Base-by-base conservation (phyloP, 2,329 filamentous ascomycete species). In the Cladosporium sp. region DNA sequence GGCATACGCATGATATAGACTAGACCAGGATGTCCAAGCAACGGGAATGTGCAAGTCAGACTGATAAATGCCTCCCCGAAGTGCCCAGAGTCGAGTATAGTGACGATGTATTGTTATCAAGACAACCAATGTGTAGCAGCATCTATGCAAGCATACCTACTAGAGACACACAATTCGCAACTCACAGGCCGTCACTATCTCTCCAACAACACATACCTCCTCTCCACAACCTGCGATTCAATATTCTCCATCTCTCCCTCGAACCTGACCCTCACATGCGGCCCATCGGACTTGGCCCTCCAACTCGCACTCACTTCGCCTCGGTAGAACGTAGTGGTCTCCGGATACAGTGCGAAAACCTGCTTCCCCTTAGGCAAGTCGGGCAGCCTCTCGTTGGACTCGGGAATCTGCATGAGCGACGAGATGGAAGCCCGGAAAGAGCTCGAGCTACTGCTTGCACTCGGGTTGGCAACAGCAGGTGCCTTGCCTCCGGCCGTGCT, bases 261-360 rank as follows among this genome's bases (percentile, higher is more conserved):
- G 3, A 72, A 67, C 20, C 73, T 72, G 8, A 63, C 65, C 42
- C 67, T 63, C 55, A 66, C 61, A 58, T 70, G 60, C 59, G 62
- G 65, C 67, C 70, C 28, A 28, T 69, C 71, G 12, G 36, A 19
- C 60, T 74, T 74, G 7, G 68, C 69, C 25, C 65, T 70, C 76
- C 78, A 79, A 6, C 67, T 65, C 8, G 72, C 72, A 9, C 74
- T 76, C 4, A 81, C 78, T 63, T 80, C 78, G 1, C 79, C 79
- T 62, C 78, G 79, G 65, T 81, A 81, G 62, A 81, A 81, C 1
- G 79, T 81, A n/a, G 79, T 81, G 7, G 79, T 81, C 19, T 76
- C 75, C 1, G 79, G 79, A 61, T 81, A 81, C 56, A 80, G 71
- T 30, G 79, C 79, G 5, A 81, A 68, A 1, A 81, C 79, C n/a